Base-by-base conservation (phyloP, 495 filamentous ascomycete genomes). In the Aspergillus diversus region DNA sequence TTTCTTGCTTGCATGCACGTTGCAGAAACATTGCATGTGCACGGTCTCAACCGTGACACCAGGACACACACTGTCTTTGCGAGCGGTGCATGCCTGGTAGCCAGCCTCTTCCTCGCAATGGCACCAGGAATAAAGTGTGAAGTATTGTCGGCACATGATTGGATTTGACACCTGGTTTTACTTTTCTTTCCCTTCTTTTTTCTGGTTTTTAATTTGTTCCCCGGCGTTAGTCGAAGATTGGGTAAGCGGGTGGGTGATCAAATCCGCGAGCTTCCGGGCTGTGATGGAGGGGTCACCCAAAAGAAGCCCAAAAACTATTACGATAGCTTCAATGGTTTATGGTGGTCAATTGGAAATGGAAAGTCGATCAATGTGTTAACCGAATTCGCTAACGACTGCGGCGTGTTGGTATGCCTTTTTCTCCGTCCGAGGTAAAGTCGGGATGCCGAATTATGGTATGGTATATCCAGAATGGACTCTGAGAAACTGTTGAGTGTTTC, bases 1-100 rank as follows among this genome's bases (percentile, higher is more conserved):
- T n/a, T 69, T 68, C 13, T 71, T 73, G 4, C 69, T 76, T 5
- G 79, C 77, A 49, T 81, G 79, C 0, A 61, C 63, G 56, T 78
- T 70, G 70, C 79, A 80, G 68, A 77, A 81, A 42, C 76, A 79
- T 33, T 81, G 75, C 77, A 81, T 77, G 34, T 76, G 75, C 5
- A 78, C 79, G 8, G 74, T 77, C 49, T 81, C 74, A 33, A 77
- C 59, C 35, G 68, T 72, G 11, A 79, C 55, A 1, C 74, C 74
- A 11, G 74, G 67, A 43, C 77, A 81, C 57, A 56, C 69, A 53
- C 71, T 69, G 54, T 68, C 69, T 9, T 66, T 73, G 55, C 71
- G 65, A 35, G 65, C 63, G 31, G 73, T 56, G 63, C 76, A 77
- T 21, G 71, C 49, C 42, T 66, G 70, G 33, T 73, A 62, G 59